Base-by-base conservation (phyloP, 805 yeast species). In the Komagataella pseudopastoris region DNA sequence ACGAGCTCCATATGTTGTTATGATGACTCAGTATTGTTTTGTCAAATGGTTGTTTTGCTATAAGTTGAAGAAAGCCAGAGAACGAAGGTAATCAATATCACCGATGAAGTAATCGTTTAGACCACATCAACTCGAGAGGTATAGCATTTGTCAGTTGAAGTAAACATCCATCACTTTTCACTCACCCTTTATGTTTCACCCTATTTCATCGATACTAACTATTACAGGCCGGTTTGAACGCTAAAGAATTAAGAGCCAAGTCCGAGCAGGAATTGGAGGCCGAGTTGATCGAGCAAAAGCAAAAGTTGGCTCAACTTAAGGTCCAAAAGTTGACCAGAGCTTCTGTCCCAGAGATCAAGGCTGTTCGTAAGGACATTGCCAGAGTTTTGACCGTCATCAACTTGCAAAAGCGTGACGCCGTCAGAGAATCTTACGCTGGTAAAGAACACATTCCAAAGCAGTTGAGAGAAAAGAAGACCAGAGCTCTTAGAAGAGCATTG, bases 401-500 rank as follows among this genome's bases (percentile, higher is more conserved):
- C 90, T 82, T 84, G 68, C 88, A 85, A 80, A 96, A 89, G 78
- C 89, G 99, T 80, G 89, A 85, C 63, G 82, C 84, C 65, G 96
- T 88, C 71, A 88, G 88, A 77, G 93, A 85, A 71, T 85, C 87
- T 81, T 90, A 90, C 91, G 81, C 81, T 63, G 93, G 89, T 74
- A 85, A 87, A 84, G 90, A 88, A 78, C 86, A 82, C 84, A 80
- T 81, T 74, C 98, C 99, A 81, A 90, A 91, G 81, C 97, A 90
- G 74, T 83, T 93, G 78, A 91, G 98, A 81, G 96, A 89, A 67
- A 93, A 93, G 91, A 88, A 93, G 86, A 93, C 99, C 77, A 91
- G 98, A 85, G 98, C 99, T 75, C 77, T 91, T 77, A 91, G 99
- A 87, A 87, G 98, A 83, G 81, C 83, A 71, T 81, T 93, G 71